phyloP scores from a whole-genome alignment of 208 protist genomes.

The Acanthamoeba divionensis region DNA sequence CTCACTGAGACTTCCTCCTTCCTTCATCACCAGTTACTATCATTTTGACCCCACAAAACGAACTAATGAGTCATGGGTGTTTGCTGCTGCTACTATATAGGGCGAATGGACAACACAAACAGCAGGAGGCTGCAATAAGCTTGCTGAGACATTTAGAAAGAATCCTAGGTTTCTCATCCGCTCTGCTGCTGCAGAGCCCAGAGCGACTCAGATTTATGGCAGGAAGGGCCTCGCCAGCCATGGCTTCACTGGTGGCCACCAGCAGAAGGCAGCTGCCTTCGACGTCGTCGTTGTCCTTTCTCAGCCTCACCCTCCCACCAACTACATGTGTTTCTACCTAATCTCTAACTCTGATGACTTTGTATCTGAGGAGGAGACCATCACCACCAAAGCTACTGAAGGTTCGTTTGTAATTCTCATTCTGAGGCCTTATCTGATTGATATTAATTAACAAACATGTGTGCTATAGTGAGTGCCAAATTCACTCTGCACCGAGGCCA shows the following conservation, averaged over 20 bases:
- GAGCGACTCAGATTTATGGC: background rate
- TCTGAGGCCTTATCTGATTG: too few species aligned
- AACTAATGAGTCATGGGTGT: background rate
- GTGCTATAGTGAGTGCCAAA: background rate
- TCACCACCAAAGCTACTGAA: conserved; percentile 23
- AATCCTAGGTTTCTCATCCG: background rate
- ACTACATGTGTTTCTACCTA: conserved; percentile 31
- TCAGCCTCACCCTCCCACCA: background rate
- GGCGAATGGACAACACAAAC: background rate
- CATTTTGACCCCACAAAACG: background rate
- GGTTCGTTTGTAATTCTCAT: background rate
- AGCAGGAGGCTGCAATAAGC: background rate
- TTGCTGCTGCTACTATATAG: background rate
- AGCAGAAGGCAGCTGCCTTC: background rate
- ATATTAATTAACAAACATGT: background rate
- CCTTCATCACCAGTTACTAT: background rate
- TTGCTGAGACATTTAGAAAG: background rate
- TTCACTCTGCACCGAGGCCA: background rate
- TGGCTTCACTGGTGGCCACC: background rate
- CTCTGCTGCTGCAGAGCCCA: background rate
- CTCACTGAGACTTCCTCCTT: background rate
- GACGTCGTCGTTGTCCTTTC: background rate
- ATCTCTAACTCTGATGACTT: background rate
- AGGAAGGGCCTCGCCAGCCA: too few species aligned
- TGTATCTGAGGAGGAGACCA: background rate